Evolutionary conservation across 2,329 filamentous ascomycete genomes (phyloP), one percentile per base, ranked within the genome.

Genomic region (Ophiosphaerella herpotricha): DNA sequence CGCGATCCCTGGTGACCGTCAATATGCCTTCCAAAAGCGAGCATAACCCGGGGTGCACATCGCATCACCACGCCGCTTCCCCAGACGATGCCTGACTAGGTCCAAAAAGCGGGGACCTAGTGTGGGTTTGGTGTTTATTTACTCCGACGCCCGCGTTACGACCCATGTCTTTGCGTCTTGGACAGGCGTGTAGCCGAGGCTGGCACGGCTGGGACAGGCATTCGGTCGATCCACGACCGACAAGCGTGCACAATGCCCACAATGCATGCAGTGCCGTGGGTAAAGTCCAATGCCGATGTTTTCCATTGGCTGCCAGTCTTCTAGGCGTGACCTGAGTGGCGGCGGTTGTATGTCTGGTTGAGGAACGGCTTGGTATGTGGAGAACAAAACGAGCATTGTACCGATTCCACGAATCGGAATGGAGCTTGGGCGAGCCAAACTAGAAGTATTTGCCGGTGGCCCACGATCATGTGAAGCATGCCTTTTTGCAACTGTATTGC

Each of bases 91-190:
- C 61, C 60, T 52, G 50, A 53, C 49, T 54, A 40, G 50, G 57
- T 51, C 50, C 55, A 60, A 50, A 48, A 55, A 51, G 55, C 50
- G 50, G 55, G 55, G 53, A 43, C 41, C 37, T 52, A 45, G 51
- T 39, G 50, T 46, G 53, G 33, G 43, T 42, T 54, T 51, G 50
- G 50, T 46, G 40, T 54, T 41, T 39, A 46, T 57, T 57, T 39
- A 37, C 41, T 57, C 55, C 55, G 51, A 48, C 43, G 18, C 38
- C 43, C 52, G 40, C 42, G n/a, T 11, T 34, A 5, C 33, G 31
- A 48, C 43, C 53, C 51, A 38, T 51, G 51, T 34, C 41, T 24
- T 34, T 43, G 52, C 48, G 48, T 46, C 18, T 29, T 29, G 2
- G 26, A 29, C 26, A 29, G 26, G 26, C 52, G 12, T 12, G 33